phyloP scores from a whole-genome alignment of 305 asterid species.

The Andrographis paniculata region DNA sequence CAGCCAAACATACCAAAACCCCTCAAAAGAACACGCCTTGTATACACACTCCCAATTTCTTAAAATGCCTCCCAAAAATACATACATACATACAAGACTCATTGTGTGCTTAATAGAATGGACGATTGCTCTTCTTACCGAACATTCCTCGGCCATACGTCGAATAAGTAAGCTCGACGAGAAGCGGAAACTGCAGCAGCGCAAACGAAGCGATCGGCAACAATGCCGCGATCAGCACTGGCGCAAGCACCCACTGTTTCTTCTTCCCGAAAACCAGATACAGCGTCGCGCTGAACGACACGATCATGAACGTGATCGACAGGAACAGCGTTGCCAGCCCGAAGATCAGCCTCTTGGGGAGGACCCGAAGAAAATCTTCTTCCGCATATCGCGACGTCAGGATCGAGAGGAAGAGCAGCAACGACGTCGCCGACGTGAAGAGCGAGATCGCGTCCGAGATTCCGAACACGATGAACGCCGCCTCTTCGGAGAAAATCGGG shows the following conservation, averaged over 20 bases:
- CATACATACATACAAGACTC: no score
- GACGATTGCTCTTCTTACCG: neutral
- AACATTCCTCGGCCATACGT: conserved; percentile 9
- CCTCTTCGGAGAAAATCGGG: conserved; percentile 1
- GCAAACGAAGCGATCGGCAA: neutral
- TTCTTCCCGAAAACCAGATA: conserved; percentile 12
- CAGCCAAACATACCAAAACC: no score
- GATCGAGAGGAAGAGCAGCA: conserved; percentile 11
- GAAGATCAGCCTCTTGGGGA: conserved; percentile 12
- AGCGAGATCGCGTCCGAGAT: conserved; percentile 5
- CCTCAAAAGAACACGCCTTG: no score
- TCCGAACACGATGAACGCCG: conserved; percentile 3
- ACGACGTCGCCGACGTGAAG: conserved; percentile 3
- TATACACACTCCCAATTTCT: no score
- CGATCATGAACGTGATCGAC: conserved; percentile 13
- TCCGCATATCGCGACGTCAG: conserved; percentile 16
- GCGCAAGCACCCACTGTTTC: neutral
- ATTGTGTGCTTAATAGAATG: neutral
- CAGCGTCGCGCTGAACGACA: conserved; percentile 3
- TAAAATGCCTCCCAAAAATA: no score
- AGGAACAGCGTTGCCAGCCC: conserved; percentile 9
- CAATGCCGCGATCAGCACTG: neutral
- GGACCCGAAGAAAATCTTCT: conserved; percentile 6
- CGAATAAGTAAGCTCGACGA: neutral
- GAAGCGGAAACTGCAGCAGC: conserved; percentile 2